These are phyloP conservation scores for Lophium mytilinum DNA, from an alignment of 495 filamentous ascomycete species.

Conservation along the genomic window DNA sequence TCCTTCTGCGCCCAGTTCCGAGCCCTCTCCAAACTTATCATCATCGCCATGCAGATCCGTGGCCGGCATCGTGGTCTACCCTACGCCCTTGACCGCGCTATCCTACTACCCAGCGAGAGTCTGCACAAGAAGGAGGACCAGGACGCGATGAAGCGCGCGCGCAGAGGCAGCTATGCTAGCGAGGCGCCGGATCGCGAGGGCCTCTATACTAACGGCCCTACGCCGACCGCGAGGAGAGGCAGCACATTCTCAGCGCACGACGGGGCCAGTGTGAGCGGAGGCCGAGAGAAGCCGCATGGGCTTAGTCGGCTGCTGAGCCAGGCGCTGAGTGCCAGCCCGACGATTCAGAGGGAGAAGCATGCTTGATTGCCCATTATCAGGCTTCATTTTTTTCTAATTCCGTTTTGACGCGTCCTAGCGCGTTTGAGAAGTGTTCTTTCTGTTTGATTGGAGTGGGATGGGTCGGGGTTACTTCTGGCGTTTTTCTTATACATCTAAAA, in stretches of 20 bases:
- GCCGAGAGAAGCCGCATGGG: neutral
- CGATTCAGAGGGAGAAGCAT: constrained; percentile 14
- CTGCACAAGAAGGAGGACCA: constrained; percentile 62
- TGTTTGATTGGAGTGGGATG: too few relatives aligned
- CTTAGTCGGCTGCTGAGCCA: constrained; percentile 1
- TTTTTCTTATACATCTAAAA: too few relatives aligned
- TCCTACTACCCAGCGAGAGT: constrained; percentile 70
- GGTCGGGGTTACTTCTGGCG: too few relatives aligned
- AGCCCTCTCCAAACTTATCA: constrained; percentile 76
- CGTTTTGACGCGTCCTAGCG: too few relatives aligned
- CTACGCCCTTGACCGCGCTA: constrained; percentile 84
- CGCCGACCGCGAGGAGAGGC: neutral
- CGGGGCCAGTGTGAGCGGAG: neutral
- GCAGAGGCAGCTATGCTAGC: neutral
- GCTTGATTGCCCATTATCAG: neutral
- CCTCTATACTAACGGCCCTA: neutral
- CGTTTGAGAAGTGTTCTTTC: too few relatives aligned
- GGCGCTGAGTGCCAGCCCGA: constrained; percentile 18
- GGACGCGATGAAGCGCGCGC: constrained; percentile 43
- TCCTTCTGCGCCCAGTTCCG: constrained; percentile 75
- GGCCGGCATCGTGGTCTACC: constrained; percentile 88
- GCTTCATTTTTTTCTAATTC: too few relatives aligned
- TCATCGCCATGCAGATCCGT: constrained; percentile 89
- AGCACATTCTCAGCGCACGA: constrained; percentile 2
- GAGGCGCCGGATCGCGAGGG: neutral